Evolutionary conservation across 2,329 filamentous ascomycete species (phyloP).

Genomic region (Blumeriella jaapii): DNA sequence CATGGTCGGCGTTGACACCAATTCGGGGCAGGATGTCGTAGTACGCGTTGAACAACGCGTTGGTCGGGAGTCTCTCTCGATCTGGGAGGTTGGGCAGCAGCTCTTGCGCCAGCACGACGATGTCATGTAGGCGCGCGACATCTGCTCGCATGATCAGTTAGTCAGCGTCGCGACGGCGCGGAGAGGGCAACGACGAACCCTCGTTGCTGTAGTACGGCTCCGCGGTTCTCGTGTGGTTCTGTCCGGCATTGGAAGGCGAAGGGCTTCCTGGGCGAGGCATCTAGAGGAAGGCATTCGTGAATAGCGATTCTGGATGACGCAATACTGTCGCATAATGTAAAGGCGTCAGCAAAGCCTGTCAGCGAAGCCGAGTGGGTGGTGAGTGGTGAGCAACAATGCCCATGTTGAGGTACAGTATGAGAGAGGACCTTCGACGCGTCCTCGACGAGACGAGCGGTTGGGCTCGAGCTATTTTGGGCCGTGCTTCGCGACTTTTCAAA

Average conservation of each 20-base stretch:
- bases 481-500: too few relatives aligned
- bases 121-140: slow-evolving; percentile 65
- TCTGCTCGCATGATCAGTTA: slow-evolving; percentile 37
- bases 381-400: slow-evolving; percentile 6
- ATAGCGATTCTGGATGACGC: slow-evolving; percentile 1
- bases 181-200: slow-evolving; percentile 31
- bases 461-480: too few relatives aligned
- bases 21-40: slow-evolving; percentile 61
- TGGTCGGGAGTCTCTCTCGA: slow-evolving; percentile 55
- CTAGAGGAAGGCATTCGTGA: slow-evolving; percentile 24
- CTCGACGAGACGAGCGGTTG: background rate
- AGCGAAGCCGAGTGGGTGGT: slow-evolving; percentile 5
- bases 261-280: slow-evolving; percentile 21
- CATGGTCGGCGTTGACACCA: slow-evolving; percentile 60
- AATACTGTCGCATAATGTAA: slow-evolving; percentile 15
- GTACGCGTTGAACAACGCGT: slow-evolving; percentile 72
- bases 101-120: slow-evolving; percentile 60
- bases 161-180: background rate
- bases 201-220: slow-evolving; percentile 48
- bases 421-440: background rate
- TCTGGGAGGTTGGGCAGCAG: slow-evolving; percentile 46
- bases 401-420: slow-evolving; percentile 4
- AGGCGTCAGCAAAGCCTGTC: slow-evolving; percentile 6
- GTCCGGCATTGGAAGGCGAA: slow-evolving; percentile 20
- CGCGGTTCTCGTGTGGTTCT: slow-evolving; percentile 9